These are phyloP conservation scores for Vigna reflexopilosa DNA, from an alignment of 306 rosid genomes.

Conservation along the genomic window DNA sequence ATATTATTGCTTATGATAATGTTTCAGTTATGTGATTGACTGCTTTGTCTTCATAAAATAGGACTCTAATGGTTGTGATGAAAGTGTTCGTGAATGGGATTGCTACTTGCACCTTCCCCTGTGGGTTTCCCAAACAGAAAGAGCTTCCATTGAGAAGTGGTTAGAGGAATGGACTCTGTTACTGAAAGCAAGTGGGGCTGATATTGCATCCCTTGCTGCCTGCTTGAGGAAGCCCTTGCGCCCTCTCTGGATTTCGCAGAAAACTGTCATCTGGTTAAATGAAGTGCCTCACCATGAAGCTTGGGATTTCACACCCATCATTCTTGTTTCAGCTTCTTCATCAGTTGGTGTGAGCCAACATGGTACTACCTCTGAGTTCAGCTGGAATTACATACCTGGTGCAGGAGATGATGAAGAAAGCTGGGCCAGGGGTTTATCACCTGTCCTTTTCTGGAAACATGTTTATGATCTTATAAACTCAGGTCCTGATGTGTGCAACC, in stretches of 20 bases:
- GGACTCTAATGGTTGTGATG: conserved; percentile 50
- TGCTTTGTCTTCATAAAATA: conserved; percentile 31
- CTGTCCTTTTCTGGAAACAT: conserved; percentile 74
- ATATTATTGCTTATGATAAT: not conserved
- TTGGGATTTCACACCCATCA: conserved; percentile 94
- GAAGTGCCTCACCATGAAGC: conserved; percentile 92
- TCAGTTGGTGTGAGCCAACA: conserved; percentile 57
- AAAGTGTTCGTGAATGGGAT: conserved; percentile 69
- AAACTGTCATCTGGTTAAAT: conserved; percentile 86
- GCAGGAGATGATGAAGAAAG: conserved; percentile 98
- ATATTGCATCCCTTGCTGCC: conserved; percentile 68
- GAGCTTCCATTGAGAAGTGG: conserved; percentile 66
- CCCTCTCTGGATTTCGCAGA: conserved; percentile 94
- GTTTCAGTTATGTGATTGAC: not conserved
- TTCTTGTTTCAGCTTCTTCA: conserved; percentile 82
- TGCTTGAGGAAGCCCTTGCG: conserved; percentile 82
- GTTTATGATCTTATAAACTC: conserved; percentile 76
- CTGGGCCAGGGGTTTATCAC: conserved; percentile 90
- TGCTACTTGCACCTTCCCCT: conserved; percentile 92
- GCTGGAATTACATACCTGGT: conserved; percentile 93
- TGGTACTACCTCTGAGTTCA: conserved; percentile 74
- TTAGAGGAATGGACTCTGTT: conserved; percentile 81
- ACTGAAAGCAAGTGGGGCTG: conserved; percentile 76
- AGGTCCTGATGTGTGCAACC: conserved; percentile 83
- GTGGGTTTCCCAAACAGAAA: conserved; percentile 85